Conservation (phyloP, 139 green algal genomes). For the Micractinium sp. region DNA sequence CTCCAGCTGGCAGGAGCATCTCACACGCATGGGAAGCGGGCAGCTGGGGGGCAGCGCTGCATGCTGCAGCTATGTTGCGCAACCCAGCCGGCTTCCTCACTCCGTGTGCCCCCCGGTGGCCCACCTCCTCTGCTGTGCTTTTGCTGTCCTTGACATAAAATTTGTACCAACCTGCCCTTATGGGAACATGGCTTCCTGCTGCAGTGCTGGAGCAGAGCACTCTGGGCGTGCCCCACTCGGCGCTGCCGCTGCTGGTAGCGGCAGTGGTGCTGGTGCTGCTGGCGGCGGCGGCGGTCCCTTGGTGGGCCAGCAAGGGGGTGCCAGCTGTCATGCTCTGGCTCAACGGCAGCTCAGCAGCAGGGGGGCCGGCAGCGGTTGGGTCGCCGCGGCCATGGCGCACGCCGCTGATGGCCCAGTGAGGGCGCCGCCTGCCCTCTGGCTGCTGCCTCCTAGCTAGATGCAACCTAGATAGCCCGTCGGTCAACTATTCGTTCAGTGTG, state of each 20-base stretch:
- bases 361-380: neutral
- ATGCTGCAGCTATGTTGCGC: no score
- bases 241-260: constrained; percentile 21
- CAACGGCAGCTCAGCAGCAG: neutral
- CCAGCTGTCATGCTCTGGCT: constrained; percentile 21
- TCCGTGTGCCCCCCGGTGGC: no score
- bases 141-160: no score
- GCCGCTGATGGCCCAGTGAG: neutral
- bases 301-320: constrained; percentile 9
- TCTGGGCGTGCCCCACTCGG: constrained; percentile 43
- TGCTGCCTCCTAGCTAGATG: no score
- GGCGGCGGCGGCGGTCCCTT: constrained; percentile 10
- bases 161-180: no score
- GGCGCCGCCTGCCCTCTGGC: neutral
- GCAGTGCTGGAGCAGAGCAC: constrained; percentile 42
- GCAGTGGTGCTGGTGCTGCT: constrained; percentile 10
- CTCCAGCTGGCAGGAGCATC: no score
- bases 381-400: neutral
- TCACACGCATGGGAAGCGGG: neutral
- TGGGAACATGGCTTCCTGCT: no score
- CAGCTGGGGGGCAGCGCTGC: neutral
- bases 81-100: no score
- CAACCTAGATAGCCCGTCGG: no score
- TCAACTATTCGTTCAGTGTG: no score
- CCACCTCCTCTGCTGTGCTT: no score